Evolutionary conservation across 2,329 filamentous ascomycete species (phyloP).

Genomic region (Raffaelea ambrosiae): DNA sequence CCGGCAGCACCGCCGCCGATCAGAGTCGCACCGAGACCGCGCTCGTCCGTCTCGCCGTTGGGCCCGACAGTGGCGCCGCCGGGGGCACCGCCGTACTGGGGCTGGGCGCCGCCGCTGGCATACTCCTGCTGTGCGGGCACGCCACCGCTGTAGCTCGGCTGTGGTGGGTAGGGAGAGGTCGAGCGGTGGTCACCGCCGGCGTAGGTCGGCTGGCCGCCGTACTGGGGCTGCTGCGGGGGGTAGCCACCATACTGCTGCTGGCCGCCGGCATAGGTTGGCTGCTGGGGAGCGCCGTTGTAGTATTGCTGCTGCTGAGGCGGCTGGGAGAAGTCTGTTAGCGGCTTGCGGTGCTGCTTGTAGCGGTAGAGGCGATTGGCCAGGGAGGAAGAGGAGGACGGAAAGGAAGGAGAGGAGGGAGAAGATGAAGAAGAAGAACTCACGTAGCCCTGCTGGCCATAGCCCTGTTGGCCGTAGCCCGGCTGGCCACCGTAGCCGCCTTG

Average conservation of each 20-base stretch:
- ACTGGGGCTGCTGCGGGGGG: constrained; percentile 9
- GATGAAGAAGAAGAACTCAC: background rate
- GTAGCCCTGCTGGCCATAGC: constrained; percentile 7
- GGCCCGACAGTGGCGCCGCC: constrained; percentile 20
- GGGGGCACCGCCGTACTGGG: constrained; percentile 16
- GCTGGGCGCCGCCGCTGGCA: constrained; percentile 8
- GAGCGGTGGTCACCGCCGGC: constrained; percentile 1
- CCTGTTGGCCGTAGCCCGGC: constrained; percentile 11
- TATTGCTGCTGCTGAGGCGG: background rate
- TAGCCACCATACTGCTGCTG: no score
- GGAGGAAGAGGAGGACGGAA: no score
- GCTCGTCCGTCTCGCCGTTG: constrained; percentile 30
- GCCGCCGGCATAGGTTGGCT: no score
- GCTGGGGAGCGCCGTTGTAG: constrained; percentile 4
- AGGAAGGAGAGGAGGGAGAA: background rate
- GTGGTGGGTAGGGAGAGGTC: constrained; percentile 1
- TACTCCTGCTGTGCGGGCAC: background rate
- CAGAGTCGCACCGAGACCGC: constrained; percentile 46
- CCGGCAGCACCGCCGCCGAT: constrained; percentile 45
- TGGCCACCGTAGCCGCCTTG: constrained; percentile 11
- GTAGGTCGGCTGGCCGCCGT: constrained; percentile 2
- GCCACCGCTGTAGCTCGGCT: no score
- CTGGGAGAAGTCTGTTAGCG: no score
- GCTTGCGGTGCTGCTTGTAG: background rate
- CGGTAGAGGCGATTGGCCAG: background rate